These are phyloP conservation scores for Coemansia sp. DNA, from an alignment of 192 early-diverging fungal species.

Conservation along the genomic window DNA sequence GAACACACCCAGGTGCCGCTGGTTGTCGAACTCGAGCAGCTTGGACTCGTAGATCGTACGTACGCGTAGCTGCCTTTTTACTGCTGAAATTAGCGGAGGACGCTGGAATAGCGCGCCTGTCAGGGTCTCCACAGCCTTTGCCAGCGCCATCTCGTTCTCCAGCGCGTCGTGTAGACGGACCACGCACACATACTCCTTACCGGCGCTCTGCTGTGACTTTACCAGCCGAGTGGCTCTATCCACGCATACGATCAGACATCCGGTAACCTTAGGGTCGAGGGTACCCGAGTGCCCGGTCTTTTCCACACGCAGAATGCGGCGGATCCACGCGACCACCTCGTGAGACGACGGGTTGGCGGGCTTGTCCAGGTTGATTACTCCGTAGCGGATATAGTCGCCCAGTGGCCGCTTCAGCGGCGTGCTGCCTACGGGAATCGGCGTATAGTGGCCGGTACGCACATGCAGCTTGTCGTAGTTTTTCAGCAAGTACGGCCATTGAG, in stretches of 20 bases:
- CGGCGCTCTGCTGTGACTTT: slow-evolving; percentile 98
- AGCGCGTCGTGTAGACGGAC: slow-evolving; percentile 93
- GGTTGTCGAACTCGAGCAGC: slow-evolving; percentile 95
- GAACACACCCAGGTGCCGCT: slow-evolving; percentile 93
- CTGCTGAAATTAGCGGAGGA: slow-evolving; percentile 96
- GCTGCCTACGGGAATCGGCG: slow-evolving; percentile 92
- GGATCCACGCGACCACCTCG: slow-evolving; percentile 99
- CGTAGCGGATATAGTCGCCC: slow-evolving; percentile 90
- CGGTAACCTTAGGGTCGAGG: slow-evolving; percentile 98
- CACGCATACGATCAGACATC: slow-evolving; percentile 98
- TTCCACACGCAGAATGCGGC: slow-evolving; percentile 93
- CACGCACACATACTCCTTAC: slow-evolving; percentile 97
- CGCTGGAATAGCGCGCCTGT: slow-evolving; percentile 99
- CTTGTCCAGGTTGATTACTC: slow-evolving; percentile 99
- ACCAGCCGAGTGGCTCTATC: slow-evolving; percentile 98
- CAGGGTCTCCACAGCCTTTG: slow-evolving; percentile 86
- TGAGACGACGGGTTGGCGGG: slow-evolving; percentile 99
- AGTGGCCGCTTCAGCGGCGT: slow-evolving; percentile 93
- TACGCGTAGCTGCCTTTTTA: slow-evolving; percentile 98
- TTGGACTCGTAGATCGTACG: slow-evolving; percentile 97
- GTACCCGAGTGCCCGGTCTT: slow-evolving; percentile 99
- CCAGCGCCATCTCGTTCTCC: slow-evolving; percentile 83
- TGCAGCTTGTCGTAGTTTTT: slow-evolving; percentile 99
- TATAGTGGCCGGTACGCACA: slow-evolving; percentile 96
- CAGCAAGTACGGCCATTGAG: slow-evolving; percentile 93